phyloP scores from a whole-genome alignment of 176 grass and related monocot genomes.

The Zea luxurians region DNA sequence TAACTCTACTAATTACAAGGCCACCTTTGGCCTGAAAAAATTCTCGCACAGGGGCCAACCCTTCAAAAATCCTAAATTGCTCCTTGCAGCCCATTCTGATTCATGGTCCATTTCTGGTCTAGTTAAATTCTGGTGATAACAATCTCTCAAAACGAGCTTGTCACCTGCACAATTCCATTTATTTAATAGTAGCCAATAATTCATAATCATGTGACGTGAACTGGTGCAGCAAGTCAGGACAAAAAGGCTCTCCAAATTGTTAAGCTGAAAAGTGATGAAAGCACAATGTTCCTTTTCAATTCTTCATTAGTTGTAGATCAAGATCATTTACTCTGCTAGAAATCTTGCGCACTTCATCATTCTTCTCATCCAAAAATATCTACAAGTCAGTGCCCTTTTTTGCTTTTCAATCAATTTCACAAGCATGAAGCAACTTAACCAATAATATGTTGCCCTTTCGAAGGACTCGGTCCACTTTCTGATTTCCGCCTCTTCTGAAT shows the following conservation, averaged over 20 bases:
- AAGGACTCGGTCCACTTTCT: too few relatives aligned
- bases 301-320: constrained; percentile 66
- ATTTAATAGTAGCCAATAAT: constrained; percentile 21
- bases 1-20: too few relatives aligned
- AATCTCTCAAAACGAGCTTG: constrained; percentile 69
- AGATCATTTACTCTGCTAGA: constrained; percentile 75
- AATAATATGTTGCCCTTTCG: too few relatives aligned
- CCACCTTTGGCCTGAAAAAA: too few relatives aligned
- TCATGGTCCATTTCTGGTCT: too few relatives aligned
- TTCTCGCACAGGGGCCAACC: too few relatives aligned
- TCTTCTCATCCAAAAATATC: constrained; percentile 75
- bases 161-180: constrained; percentile 62
- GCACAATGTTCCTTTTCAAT: constrained; percentile 62
- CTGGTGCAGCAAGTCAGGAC: background rate
- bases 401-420: too few relatives aligned
- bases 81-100: too few relatives aligned
- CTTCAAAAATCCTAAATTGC: too few relatives aligned
- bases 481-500: too few relatives aligned
- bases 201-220: constrained; percentile 5
- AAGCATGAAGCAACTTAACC: too few relatives aligned
- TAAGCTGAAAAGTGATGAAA: constrained; percentile 26
- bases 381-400: background rate
- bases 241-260: background rate
- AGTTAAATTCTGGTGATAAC: too few relatives aligned
- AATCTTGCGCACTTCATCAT: constrained; percentile 59